Evolutionary conservation across 371 early-diverging fungal genomes (phyloP), one percentile per base, ranked within the genome.

Genomic region (Dinochytrium kinnereticum): DNA sequence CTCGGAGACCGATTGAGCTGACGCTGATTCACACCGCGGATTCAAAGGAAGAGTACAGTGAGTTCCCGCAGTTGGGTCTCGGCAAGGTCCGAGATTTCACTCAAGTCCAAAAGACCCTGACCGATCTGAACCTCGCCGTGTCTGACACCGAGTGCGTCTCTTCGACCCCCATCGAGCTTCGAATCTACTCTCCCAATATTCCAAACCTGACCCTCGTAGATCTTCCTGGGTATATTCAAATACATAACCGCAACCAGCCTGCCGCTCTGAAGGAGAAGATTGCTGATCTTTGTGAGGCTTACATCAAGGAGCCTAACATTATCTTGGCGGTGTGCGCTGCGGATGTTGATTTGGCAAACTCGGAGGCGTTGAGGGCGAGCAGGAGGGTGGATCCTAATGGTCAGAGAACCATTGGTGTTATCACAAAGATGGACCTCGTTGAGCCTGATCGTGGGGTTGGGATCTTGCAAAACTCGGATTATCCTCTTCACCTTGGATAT

Each of bases 401-500:
- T 31, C 68, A 90, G 53, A 88, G 99, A 26, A 99, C 99, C 0
- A 92, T 99, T 70, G 99, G 99, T 70, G 99, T 99, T 0, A 87
- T 99, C 34, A 99, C 99, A 33, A 99, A 99, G 80, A 94, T 99
- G 89, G 99, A 99, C 79, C 87, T 97, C 39, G 95, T 99, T 0
- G 93, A 96, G 57, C 94, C 97, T 28, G 88, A 90, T 34, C 77
- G 81, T 0, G 98, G 95, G 19, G 93, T 92, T 2, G 85, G 90
- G 10, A 91, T 97, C 72, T 88, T 99, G 44, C 87, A 75, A 57
- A 98, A 99, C 72, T 86, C 90, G 59, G 94, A 97, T 66, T 96
- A 96, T 77, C 97, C 97, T 7, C 82, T 99, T 30, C 92, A 93
- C 64, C 85, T 98, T 24, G 99, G 99, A 3, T 99, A 98, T 80